These are phyloP conservation scores for Phyllachora maydis DNA, from an alignment of 2,329 filamentous ascomycete species.

Conservation along the genomic window DNA sequence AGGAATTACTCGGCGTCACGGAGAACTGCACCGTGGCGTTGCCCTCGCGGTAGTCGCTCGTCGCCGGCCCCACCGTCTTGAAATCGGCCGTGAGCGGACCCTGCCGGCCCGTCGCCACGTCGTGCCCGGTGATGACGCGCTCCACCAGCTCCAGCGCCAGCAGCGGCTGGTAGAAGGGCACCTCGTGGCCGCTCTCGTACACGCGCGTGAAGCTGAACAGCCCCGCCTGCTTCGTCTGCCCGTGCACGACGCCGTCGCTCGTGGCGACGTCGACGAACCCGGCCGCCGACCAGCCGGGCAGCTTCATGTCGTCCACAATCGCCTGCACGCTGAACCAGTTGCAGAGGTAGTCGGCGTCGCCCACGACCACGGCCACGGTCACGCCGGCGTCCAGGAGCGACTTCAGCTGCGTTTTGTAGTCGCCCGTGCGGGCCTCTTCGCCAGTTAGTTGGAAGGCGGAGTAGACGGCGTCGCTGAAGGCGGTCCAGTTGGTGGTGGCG, in stretches of 20 bases:
- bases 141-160: conserved; percentile 25
- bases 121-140: conserved; percentile 21
- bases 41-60: conserved; percentile 22
- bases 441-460: conserved; percentile 22
- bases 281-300: conserved; percentile 17
- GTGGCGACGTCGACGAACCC: conserved; percentile 24
- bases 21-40: conserved; percentile 14
- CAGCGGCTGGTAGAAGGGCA: conserved; percentile 31
- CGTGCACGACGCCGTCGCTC: conserved; percentile 21
- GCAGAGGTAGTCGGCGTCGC: conserved; percentile 5
- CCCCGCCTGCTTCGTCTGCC: conserved; percentile 27
- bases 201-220: conserved; percentile 27
- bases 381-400: conserved; percentile 4
- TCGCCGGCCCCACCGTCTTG: conserved; percentile 16
- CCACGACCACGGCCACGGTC: conserved; percentile 4
- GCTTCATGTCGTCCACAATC: conserved; percentile 12
- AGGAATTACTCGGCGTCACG: conserved; percentile 10
- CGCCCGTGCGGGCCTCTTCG: conserved; percentile 22
- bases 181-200: conserved; percentile 18
- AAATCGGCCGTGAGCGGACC: conserved; percentile 9
- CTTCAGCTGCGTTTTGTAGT: conserved; percentile 16
- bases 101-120: conserved; percentile 24
- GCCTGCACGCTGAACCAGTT: conserved; percentile 4
- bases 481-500: conserved; percentile 35
- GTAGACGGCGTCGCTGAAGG: conserved; percentile 18